Evolutionary conservation across 1,139 yeast species (phyloP).

Genomic region (Diutina catenulata): DNA sequence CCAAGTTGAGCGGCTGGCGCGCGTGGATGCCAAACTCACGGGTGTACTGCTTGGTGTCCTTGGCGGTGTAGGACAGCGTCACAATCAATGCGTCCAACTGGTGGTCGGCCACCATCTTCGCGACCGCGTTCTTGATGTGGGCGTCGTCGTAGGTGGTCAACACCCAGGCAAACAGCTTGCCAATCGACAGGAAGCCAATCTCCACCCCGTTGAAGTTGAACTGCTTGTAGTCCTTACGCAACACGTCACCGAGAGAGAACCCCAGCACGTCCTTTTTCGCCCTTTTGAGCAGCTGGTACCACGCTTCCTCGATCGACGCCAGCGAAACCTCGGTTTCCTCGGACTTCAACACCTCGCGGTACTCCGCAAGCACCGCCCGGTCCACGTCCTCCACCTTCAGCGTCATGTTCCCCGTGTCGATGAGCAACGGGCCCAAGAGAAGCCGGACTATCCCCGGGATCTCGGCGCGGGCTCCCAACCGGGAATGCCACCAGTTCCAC

Average conservation of each 20-base stretch:
- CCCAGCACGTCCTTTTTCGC: constrained; percentile 58
- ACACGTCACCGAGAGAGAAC: constrained; percentile 43
- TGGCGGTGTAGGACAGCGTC: constrained; percentile 48
- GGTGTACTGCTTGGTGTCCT: constrained; percentile 27
- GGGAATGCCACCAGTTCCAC: constrained; percentile 43
- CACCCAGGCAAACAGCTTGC: constrained; percentile 53
- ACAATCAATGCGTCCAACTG: constrained; percentile 43
- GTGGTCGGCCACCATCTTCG: constrained; percentile 22
- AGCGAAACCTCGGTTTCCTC: background rate
- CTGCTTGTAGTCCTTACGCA: constrained; percentile 77
- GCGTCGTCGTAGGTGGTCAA: constrained; percentile 18
- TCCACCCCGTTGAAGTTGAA: constrained; percentile 31
- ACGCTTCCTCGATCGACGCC: constrained; percentile 9
- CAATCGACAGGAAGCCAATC: constrained; percentile 71
- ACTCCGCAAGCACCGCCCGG: constrained; percentile 25
- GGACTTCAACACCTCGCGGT: constrained; percentile 11
- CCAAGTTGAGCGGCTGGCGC: constrained; percentile 15
- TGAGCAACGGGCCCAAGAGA: constrained; percentile 53
- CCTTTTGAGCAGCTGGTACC: constrained; percentile 29
- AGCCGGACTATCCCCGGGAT: constrained; percentile 25
- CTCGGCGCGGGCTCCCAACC: constrained; percentile 12
- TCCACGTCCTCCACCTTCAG: constrained; percentile 50
- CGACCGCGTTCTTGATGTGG: constrained; percentile 28
- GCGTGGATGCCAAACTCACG: constrained; percentile 45
- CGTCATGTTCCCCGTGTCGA: constrained; percentile 60